Base-by-base conservation (phyloP, 371 early-diverging fungal genomes). In the Mucor saturninus region DNA sequence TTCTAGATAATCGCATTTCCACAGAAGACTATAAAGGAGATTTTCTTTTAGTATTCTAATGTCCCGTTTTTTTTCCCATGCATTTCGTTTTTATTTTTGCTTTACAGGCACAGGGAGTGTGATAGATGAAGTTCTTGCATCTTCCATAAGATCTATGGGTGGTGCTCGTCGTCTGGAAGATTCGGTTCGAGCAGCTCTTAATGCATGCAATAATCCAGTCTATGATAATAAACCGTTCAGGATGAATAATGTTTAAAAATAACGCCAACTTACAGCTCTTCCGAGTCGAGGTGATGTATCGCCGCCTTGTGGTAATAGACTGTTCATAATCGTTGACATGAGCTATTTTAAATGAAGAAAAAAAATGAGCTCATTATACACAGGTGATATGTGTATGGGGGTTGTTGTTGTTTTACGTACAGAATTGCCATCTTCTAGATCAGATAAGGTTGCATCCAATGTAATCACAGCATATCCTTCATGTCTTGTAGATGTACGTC, bases 401-500 rank as follows among this genome's bases (percentile, higher is more conserved):
- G 8, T 40, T 40, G 14, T 40, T 2, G 2, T 40, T 40, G 8
- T 40, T 40, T 14, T 2, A 57, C 68, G 48, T 73, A 76, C 77
- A 10, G 74, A 69, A 40, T 63, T 49, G 40, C 63, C 63, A 35
- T 72, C 72, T 26, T 63, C 59, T 21, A 72, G 48, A 46, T 68
- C 69, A 30, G 61, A 35, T 30, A 68, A 35, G n/a, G 59, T 61
- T 2, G 73, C 62, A 52, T 79, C 76, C 5, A 80, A 42, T 3
- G 80, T 76, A 53, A 80, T 76, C 15, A 80, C 68, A 35, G 80
- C 71, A 49, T 76, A 76, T 21, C 77, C 80, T n/a, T 29, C 43
- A 1, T 35, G 30, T 43, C 56, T 56, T 14, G 43, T 14, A 13
- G 43, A 11, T 10, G n/a, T 56, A 35, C 26, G 40, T 6, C 42